Percentiles rank a stretch among this genome's conserved stretches.
Evolutionary conservation across 148 eudicot species (phyloP).

Genomic region (Nepenthes mirabilis): DNA sequence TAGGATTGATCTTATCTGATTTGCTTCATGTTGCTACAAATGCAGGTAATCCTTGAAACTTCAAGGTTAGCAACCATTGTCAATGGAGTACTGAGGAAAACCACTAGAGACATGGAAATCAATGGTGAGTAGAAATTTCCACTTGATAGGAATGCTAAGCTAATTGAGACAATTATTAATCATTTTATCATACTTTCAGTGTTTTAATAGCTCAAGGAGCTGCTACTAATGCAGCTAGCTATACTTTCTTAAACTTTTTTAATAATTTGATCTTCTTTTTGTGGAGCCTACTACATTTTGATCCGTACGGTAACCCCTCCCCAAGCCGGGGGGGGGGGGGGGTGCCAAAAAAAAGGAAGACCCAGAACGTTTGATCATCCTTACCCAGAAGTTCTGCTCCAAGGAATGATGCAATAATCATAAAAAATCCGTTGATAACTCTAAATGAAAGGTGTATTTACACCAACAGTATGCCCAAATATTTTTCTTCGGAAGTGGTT

Average conservation of each 20-base stretch:
- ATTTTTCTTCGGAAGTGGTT: too few relatives aligned
- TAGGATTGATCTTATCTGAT: not conserved
- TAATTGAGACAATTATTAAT: not conserved
- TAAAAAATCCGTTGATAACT: too few relatives aligned
- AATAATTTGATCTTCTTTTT: conserved; percentile 13
- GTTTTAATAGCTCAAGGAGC: conserved; percentile 27
- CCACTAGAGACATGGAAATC: conserved; percentile 85
- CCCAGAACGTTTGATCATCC: conserved; percentile 36
- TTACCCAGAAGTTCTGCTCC: conserved; percentile 22
- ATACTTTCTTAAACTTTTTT: conserved; percentile 1
- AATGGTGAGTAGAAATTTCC: conserved; percentile 48
- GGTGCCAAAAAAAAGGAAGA: conserved; percentile 9
- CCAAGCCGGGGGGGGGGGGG: conserved; percentile 1
- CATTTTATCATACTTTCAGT: not conserved
- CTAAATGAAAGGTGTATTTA: too few relatives aligned
- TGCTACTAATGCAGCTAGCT: conserved; percentile 2
- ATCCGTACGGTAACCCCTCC: conserved; percentile 74
- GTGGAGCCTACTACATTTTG: conserved; percentile 43
- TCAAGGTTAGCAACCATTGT: conserved; percentile 95
- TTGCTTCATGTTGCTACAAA: not conserved
- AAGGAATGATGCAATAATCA: too few relatives aligned
- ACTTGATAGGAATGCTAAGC: not conserved
- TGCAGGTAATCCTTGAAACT: conserved; percentile 93
- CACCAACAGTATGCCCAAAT: too few relatives aligned
- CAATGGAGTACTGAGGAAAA: conserved; percentile 93